Evolutionary conservation across 768 basidiomycete genomes (phyloP).

Genomic region (Lactifluus pinguis): DNA sequence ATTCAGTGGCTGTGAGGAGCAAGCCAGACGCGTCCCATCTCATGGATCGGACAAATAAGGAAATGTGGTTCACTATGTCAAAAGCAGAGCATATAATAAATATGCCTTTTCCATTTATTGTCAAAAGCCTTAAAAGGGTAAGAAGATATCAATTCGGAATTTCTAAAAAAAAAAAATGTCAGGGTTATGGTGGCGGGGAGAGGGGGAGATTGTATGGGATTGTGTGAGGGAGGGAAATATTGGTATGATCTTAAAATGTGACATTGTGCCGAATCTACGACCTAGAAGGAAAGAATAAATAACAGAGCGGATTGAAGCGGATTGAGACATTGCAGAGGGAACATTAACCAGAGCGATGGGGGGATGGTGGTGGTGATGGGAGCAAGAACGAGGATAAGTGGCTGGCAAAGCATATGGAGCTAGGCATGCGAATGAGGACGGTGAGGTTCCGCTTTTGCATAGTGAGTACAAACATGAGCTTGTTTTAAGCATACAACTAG

Average conservation of each 20-base stretch:
- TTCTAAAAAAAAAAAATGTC: not conserved
- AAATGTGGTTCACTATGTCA: not conserved
- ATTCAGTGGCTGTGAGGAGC: not conserved
- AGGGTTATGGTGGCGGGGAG: not conserved
- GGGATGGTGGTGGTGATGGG: not conserved
- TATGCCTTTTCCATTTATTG: not conserved
- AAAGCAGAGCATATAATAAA: not conserved
- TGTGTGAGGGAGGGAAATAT: too few species aligned
- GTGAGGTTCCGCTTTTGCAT: slow-evolving; percentile 7
- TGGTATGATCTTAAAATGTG: not conserved
- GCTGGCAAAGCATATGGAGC: slow-evolving; percentile 2
- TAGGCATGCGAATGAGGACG: not conserved
- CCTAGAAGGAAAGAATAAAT: slow-evolving; percentile 3
- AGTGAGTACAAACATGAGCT: slow-evolving; percentile 16
- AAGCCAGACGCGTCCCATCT: not conserved
- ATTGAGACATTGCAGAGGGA: not conserved
- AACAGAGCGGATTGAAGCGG: not conserved
- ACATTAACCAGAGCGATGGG: slow-evolving; percentile 3
- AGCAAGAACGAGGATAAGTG: not conserved
- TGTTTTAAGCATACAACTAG: slow-evolving; percentile 9
- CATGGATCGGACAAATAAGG: not conserved
- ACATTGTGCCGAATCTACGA: slow-evolving; percentile 13
- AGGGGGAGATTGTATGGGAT: not conserved
- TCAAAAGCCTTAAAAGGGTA: not conserved
- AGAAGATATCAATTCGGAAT: not conserved